Evolutionary conservation across 371 early-diverging fungal species (phyloP).

Genomic region (Capillidium rhysosporum): DNA sequence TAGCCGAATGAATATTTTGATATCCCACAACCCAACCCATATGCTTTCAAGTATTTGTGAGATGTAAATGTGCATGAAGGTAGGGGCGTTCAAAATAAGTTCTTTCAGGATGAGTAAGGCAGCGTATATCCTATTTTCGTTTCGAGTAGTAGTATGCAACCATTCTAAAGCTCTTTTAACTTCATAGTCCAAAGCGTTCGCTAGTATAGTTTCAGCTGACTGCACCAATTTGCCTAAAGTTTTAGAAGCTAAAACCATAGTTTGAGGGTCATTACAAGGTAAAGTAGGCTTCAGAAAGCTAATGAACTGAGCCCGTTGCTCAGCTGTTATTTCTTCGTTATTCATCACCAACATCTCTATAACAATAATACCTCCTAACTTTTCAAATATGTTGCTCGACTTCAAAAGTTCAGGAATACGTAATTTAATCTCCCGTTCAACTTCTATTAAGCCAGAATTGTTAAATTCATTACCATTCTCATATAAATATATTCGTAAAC

Average conservation of each 20-base stretch:
- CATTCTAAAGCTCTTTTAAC: slow-evolving; percentile 76
- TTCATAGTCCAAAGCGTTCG: slow-evolving; percentile 73
- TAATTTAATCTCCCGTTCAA: slow-evolving; percentile 6
- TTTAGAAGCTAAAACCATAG: slow-evolving; percentile 60
- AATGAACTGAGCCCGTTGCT: slow-evolving; percentile 54
- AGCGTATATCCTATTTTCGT: slow-evolving; percentile 61
- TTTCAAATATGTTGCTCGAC: slow-evolving; percentile 9
- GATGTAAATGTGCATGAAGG: slow-evolving; percentile 65
- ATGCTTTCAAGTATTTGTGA: slow-evolving; percentile 69
- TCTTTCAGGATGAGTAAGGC: slow-evolving; percentile 74
- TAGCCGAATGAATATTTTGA: slow-evolving; percentile 44
- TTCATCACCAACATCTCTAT: slow-evolving; percentile 69
- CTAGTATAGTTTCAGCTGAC: slow-evolving; percentile 54
- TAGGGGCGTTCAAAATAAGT: slow-evolving; percentile 62
- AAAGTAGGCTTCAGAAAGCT: slow-evolving; percentile 66
- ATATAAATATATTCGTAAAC: neutral
- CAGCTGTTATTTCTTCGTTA: slow-evolving; percentile 71
- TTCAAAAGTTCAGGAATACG: slow-evolving; percentile 11
- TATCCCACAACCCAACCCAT: slow-evolving; percentile 74
- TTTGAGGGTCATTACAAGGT: slow-evolving; percentile 60
- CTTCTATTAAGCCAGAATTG: neutral
- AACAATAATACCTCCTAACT: slow-evolving; percentile 11
- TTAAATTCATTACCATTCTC: neutral
- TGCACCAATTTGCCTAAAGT: slow-evolving; percentile 56
- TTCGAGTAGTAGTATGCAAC: slow-evolving; percentile 58